Base-by-base conservation (phyloP, 202 grass and related monocot species). In the Miscanthus sacchariflorus region DNA sequence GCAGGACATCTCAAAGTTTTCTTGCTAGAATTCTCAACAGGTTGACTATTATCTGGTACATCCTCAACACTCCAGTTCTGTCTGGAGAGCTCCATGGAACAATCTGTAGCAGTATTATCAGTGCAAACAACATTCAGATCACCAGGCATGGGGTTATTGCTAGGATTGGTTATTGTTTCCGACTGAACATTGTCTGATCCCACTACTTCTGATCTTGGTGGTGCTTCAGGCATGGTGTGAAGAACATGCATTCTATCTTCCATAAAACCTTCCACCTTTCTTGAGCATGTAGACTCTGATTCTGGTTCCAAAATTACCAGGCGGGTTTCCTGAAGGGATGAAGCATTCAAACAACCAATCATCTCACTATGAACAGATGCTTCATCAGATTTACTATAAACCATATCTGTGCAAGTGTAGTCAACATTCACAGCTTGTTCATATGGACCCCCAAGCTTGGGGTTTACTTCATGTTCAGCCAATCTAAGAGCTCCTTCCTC, bases 11-110 rank as follows among this genome's bases (percentile, higher is more conserved):
- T 36, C 83, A 46, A 56, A 66, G 8, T 48, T 72, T 76, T 48
- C 35, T 78, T 73, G 82, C 35, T 85, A 19, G 46, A 67, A 66
- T 58, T 73, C 11, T 78, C 90, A 89, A 74, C 54, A 86, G 72
- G 28, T 9, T 61, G 21, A 39, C 74, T 79, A 83, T 52, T 58
- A 69, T 69, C 58, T 68, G 54, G 39, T 40, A 61, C 68, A 75
- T 67, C 79, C 71, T 68, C 39, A 83, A 74, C 56, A 86, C 68
- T 35, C 12, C 33, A 61, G 80, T 63, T 79, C 36, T 83, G 83
- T 79, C 36, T 71, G 44, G 25, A 25, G 17, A 66, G 54, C 56
- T 64, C 71, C 0, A 6, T 76, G 39, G 77, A 68, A 44, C 18
- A 54, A 76, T 68, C 78, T 77, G 15, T 68, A 68, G 68, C 49